These are phyloP conservation scores for Fomitiporia mediterranea DNA, from an alignment of 1,284 basidiomycete genomes.

Conservation along the genomic window DNA sequence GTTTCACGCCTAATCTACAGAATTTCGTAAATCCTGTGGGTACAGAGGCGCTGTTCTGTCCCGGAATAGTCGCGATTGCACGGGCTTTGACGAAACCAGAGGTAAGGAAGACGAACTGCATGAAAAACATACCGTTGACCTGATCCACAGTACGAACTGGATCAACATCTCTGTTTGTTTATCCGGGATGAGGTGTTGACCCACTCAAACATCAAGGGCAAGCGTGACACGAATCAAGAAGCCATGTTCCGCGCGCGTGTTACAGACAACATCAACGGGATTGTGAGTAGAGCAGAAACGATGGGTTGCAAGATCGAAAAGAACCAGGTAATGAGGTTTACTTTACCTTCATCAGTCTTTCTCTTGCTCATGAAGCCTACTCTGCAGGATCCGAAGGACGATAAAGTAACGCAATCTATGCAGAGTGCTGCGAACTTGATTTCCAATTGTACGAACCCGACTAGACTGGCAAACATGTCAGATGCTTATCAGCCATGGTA, in stretches of 20 bases:
- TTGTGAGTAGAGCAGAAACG: conserved; percentile 82
- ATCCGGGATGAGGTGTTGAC: conserved; percentile 88
- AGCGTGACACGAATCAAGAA: conserved; percentile 39
- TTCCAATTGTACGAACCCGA: conserved; percentile 66
- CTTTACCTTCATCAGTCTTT: neutral
- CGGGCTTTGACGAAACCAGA: conserved; percentile 90
- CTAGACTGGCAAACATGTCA: conserved; percentile 75
- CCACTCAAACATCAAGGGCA: conserved; percentile 55
- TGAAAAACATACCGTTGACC: conserved; percentile 13
- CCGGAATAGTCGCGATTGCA: conserved; percentile 88
- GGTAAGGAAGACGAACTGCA: conserved; percentile 41
- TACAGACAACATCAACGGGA: conserved; percentile 68
- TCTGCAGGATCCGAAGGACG: conserved; percentile 12
- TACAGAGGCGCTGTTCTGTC: conserved; percentile 86
- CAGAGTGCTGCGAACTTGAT: conserved; percentile 87
- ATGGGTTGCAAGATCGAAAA: conserved; percentile 83
- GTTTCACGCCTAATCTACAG: conserved; percentile 96
- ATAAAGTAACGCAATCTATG: conserved; percentile 41
- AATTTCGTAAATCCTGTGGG: conserved; percentile 86
- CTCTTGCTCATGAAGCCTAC: neutral
- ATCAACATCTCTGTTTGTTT: conserved; percentile 86
- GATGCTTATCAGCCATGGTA: conserved; percentile 85
- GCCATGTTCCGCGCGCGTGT: conserved; percentile 63
- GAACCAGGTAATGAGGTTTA: conserved; percentile 54
- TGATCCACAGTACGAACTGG: conserved; percentile 70